Base-by-base conservation (phyloP, 371 early-diverging fungal species). In the Rhizomucor miehei region DNA sequence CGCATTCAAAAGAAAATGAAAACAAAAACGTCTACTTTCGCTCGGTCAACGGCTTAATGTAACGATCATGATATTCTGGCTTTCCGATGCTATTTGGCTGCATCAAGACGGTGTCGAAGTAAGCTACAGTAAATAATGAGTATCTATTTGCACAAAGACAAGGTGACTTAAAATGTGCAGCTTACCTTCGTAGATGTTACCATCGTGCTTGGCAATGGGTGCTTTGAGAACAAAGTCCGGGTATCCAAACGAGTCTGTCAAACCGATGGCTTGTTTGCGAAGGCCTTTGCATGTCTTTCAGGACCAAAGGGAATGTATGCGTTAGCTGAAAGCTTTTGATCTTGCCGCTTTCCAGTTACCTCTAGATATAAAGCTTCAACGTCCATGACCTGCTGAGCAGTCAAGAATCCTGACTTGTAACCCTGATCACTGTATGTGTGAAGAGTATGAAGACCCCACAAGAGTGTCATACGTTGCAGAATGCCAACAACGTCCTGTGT, bases 161-260 rank as follows among this genome's bases (percentile, higher is more conserved):
- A 29, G 29, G 29, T 29, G 3, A 29, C 8, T 8, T 8, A 29
- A 29, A 29, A 37, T 39, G 10, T 19, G 3, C 20, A 16, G 19
- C 56, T 66, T 67, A 75, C 75, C 52, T 43, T 66, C 55, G 62
- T 87, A 87, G 21, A 83, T 85, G 54, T 82, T 66, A 16, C 88
- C 88, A 54, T 85, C 83, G 21, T 78, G 75, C 35, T 73, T 73
- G 23, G 80, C 88, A 60, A 87, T 82, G 4, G 86, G 86, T 12
- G 84, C 82, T 67, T 85, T 85, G 47, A 85, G 51, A 19, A 87
- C 62, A 62, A 81, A 87, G 57, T 87, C 88, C 14, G 88, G 86
- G 43, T 78, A 71, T 1, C 72, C 80, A 56, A 79, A 84, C 1
- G 78, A 80, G 59, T 87, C 88, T 9, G 80, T 71, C 8, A 86